Base-by-base conservation (phyloP, 306 rosid species). In the Malus asiatica region DNA sequence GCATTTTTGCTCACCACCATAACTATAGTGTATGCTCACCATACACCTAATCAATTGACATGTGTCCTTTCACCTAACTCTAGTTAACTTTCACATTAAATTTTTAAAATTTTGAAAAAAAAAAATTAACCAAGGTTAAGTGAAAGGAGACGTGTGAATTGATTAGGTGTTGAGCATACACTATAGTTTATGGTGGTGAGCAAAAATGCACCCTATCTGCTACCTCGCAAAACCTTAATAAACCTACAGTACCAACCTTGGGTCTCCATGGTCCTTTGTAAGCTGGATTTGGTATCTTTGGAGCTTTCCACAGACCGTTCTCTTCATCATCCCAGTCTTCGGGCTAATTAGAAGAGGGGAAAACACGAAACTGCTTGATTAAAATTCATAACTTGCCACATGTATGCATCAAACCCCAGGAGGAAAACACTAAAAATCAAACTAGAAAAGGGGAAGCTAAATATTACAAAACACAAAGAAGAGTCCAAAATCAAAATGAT, bases 261-360 rank as follows among this genome's bases (percentile, higher is more conserved):
- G 86, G 92, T 76, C 87, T 92, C 98, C 97, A 92, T 23, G 98
- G 95, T 84, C 98, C 98, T 86, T 79, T 95, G 82, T 92, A 92
- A 73, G 96, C 96, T 38, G 98, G 96, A 79, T 95, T 95, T 66
- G 97, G 97, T 78, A 95, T 77, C 85, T 89, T 95, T 33, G 96
- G 88, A 45, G 93, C 76, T 84, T 81, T 95, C 98, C 98, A 95
- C 72, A 95, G 62, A 57, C 96, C 97, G 70, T 89, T 89, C 55
- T 90, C 97, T 15, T 95, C 98, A 18, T 90, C 98, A 75, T 95
- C 97, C 98, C 98, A 95, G 64, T 86, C 77, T 71, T 48, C 87
- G 46, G 98, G 98, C 98, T 95, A 78, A 75, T 77, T 72, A 82
- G 76, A 75, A 30, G 55, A 51, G 72, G 64, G 81, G 40, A 40